Percentiles rank a stretch among this genome's conserved stretches.
phyloP scores from a whole-genome alignment of 179 eudicot species.

The Sideroxylon spinosum region DNA sequence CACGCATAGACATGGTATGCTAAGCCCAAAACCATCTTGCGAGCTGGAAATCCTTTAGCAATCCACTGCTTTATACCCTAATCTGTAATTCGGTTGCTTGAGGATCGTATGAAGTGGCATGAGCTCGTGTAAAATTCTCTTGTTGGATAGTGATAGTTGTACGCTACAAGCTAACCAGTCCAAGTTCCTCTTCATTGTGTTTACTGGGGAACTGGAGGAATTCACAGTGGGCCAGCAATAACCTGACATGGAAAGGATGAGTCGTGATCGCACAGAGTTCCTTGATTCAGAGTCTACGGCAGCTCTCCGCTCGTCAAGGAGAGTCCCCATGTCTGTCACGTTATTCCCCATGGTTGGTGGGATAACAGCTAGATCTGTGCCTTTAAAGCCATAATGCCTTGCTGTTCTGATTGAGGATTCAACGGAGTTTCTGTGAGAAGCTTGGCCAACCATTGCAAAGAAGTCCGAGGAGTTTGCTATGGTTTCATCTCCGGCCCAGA shows the following conservation, averaged over 20 bases:
- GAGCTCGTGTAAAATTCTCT: conserved; percentile 28
- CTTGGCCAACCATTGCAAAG: conserved; percentile 20
- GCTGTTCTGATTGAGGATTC: conserved; percentile 38
- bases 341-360: neutral
- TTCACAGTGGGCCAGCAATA: conserved; percentile 16
- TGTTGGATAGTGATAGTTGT: conserved; percentile 27
- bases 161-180: conserved; percentile 37
- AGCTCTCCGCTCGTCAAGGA: conserved; percentile 40
- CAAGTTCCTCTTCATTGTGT: conserved; percentile 25
- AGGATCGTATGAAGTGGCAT: conserved; percentile 44
- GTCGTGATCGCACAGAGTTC: neutral
- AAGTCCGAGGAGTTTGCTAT: neutral
- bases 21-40: conserved; percentile 38
- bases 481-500: conserved; percentile 15
- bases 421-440: conserved; percentile 28
- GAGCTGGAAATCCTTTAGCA: conserved; percentile 29
- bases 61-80: conserved; percentile 40
- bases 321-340: conserved; percentile 21
- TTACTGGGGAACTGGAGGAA: conserved; percentile 23
- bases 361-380: conserved; percentile 24
- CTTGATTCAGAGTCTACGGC: conserved; percentile 23
- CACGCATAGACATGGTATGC: conserved; percentile 46
- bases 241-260: conserved; percentile 28
- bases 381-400: conserved; percentile 30
- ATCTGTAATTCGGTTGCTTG: conserved; percentile 29